Evolutionary conservation across 2,329 filamentous ascomycete genomes (phyloP), one percentile per base, ranked within the genome.

Genomic region (Periglandula ipomoeae): DNA sequence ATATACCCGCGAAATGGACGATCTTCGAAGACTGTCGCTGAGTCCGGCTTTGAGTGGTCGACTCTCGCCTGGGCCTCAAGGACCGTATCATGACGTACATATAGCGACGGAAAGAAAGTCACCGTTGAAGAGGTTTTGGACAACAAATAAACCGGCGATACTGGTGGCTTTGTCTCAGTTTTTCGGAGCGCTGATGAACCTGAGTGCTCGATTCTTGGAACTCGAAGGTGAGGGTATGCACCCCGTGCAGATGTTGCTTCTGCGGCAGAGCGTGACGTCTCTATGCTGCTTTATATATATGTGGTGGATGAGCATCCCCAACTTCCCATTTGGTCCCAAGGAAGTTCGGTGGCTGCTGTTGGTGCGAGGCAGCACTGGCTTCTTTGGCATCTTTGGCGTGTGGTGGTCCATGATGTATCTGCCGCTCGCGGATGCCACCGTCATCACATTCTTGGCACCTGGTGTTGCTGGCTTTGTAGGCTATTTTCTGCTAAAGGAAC

Each of bases 101-200:
- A 7, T 38, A 6, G 11, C 10, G 5, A 38, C 35, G 2, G 5
- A 22, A 23, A 47, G 22, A 37, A 9, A 30, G 20, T 15, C 52
- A 3, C 40, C 71, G 10, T 53, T 60, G 50, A 46, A 54, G 20
- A 52, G 51, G 20, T 67, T 79, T 54, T 89, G 84, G 84, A 54
- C 66, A 4, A 69, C 71, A 47, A 89, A 93, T 59, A 83, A 84
- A 55, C 86, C 87, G 2, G 75, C 90, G 19, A 70, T 85, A 20
- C 71, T 89, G 40, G 87, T 95, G 39, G 71, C 89, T 17, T 52
- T 84, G 2, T 78, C 88, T 0, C 89, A 95, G 65, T 70, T 93
- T 32, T 95, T 95, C 57, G 88, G 84, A 2, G 82, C 85, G 0
- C 66, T 87, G 46, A 95, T 95, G 90, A 94, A 93, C 62, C 79